phyloP scores from a whole-genome alignment of 495 filamentous ascomycete species.

The Aspergillus conjunctus region DNA sequence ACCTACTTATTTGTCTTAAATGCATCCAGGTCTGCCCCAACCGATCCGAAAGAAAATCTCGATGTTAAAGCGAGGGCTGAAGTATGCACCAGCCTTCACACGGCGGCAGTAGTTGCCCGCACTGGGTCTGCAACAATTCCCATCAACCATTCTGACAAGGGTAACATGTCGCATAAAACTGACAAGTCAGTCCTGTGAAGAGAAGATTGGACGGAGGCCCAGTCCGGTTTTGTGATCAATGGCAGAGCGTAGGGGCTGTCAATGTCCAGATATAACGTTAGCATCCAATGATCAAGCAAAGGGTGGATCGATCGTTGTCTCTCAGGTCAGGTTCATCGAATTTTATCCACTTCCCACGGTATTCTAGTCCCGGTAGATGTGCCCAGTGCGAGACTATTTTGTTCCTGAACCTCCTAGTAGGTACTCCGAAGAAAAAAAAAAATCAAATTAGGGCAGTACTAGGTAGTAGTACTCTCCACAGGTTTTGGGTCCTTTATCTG shows the following conservation, averaged over 20 bases:
- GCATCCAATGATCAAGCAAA: background rate
- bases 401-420: background rate
- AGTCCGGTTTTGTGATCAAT: background rate
- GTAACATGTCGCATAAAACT: background rate
- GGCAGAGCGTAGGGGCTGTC: background rate
- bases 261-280: background rate
- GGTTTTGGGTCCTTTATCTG: background rate
- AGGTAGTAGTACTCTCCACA: background rate
- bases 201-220: background rate
- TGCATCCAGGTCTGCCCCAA: background rate
- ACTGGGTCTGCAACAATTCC: background rate
- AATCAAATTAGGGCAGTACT: background rate
- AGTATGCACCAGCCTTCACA: background rate
- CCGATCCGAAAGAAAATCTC: background rate
- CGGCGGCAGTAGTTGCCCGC: background rate
- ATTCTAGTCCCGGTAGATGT: background rate
- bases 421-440: background rate
- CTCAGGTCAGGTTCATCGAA: background rate
- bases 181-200: background rate
- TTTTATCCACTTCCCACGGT: background rate
- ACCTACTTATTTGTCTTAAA: background rate
- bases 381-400: background rate
- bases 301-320: slow-evolving; percentile 1
- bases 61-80: background rate
- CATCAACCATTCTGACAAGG: too few species aligned